Evolutionary conservation across 139 green algal species (phyloP).

Genomic region (Chlamydomonas asymmetrica): DNA sequence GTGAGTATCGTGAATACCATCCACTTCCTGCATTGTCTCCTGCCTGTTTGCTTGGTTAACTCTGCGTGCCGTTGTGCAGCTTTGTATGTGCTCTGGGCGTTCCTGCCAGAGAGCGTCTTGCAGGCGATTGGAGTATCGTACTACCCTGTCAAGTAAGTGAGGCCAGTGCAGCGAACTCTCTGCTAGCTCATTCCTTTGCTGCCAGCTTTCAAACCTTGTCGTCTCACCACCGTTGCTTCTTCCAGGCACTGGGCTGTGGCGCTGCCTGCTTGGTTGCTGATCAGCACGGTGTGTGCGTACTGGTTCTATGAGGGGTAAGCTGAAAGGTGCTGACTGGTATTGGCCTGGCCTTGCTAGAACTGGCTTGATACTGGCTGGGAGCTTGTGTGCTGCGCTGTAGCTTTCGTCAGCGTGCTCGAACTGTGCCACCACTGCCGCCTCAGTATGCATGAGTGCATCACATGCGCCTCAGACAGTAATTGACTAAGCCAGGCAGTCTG

Average conservation of each 20-base stretch:
- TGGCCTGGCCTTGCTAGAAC: too few relatives aligned
- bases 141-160: conserved; percentile 61
- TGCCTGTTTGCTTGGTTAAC: too few relatives aligned
- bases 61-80: too few relatives aligned
- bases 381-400: too few relatives aligned
- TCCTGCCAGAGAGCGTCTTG: conserved; percentile 46
- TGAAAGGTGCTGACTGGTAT: neutral
- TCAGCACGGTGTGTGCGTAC: conserved; percentile 47
- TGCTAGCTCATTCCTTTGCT: neutral
- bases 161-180: neutral
- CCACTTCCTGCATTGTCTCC: too few relatives aligned
- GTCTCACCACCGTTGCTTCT: too few relatives aligned
- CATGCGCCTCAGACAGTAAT: neutral
- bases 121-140: conserved; percentile 61
- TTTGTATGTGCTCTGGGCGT: conserved; percentile 62
- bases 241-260: conserved; percentile 70
- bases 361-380: neutral
- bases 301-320: conserved; percentile 65
- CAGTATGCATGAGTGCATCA: neutral
- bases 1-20: too few relatives aligned
- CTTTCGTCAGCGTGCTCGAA: too few relatives aligned
- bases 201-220: too few relatives aligned
- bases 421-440: too few relatives aligned
- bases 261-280: conserved; percentile 56
- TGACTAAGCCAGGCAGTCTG: too few relatives aligned